A percentile compares a stretch with the other conserved stretches of the same genome.
Evolutionary conservation across 2,329 filamentous ascomycete genomes (phyloP).

Genomic region (Arthrobotrys musiformis): DNA sequence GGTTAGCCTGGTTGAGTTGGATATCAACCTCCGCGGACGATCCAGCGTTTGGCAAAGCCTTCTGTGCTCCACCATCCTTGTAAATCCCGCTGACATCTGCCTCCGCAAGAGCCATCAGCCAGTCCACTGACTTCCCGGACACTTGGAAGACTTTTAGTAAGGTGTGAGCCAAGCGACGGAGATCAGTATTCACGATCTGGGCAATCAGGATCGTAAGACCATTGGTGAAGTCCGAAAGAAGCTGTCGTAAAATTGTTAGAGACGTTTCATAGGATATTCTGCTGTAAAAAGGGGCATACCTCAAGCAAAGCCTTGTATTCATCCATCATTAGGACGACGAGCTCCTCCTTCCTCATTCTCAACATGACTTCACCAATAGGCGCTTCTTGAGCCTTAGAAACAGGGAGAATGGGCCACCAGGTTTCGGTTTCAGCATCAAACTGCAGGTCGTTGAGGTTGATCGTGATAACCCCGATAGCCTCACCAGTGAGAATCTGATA

Average conservation of each 20-base stretch:
- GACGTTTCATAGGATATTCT: conserved; percentile 24
- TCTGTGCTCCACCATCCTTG: conserved; percentile 74
- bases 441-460: conserved; percentile 74
- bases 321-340: conserved; percentile 84
- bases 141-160: conserved; percentile 96
- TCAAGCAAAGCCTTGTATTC: conserved; percentile 87
- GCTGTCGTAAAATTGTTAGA: conserved; percentile 57
- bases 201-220: conserved; percentile 87
- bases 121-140: conserved; percentile 82
- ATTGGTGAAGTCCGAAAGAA: conserved; percentile 85
- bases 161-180: conserved; percentile 83
- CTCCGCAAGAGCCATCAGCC: conserved; percentile 92
- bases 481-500: conserved; percentile 57
- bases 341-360: conserved; percentile 74
- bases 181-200: conserved; percentile 77
- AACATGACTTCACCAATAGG: conserved; percentile 73
- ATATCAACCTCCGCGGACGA: conserved; percentile 20
- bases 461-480: conserved; percentile 76
- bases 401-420: conserved; percentile 74
- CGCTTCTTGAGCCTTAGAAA: conserved; percentile 67
- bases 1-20: conserved; percentile 70
- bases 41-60: conserved; percentile 67
- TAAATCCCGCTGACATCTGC: conserved; percentile 96
- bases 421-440: conserved; percentile 71
- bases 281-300: conserved; percentile 32